These are phyloP conservation scores for Carex scoparia DNA, from an alignment of 176 grass and related monocot genomes.

Conservation along the genomic window DNA sequence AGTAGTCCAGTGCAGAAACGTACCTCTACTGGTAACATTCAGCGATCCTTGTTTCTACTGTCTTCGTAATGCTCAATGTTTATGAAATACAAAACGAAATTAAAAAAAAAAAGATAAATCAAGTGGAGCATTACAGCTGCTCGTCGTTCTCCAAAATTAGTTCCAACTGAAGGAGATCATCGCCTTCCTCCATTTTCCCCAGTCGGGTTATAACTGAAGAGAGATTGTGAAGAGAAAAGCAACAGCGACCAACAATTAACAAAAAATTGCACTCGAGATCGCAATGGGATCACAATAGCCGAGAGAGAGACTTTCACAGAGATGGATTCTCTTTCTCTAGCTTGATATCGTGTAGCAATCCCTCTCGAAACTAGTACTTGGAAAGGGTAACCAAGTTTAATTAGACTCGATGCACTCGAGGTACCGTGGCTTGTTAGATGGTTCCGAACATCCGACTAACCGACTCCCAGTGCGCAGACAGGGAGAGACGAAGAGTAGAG, in stretches of 20 bases:
- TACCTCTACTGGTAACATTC: neutral
- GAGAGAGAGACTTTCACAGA: too few species aligned
- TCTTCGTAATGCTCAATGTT: neutral
- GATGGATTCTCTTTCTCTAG: too few species aligned
- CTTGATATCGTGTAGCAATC: too few species aligned
- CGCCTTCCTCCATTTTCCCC: conserved; percentile 13
- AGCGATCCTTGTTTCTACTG: neutral
- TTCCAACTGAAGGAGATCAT: conserved; percentile 38
- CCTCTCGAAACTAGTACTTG: too few species aligned
- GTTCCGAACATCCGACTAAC: too few species aligned
- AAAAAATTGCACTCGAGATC: too few species aligned
- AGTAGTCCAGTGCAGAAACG: neutral
- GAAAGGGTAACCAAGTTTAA: too few species aligned
- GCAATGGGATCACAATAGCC: too few species aligned
- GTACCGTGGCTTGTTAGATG: too few species aligned
- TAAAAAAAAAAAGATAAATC: neutral
- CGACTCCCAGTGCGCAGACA: too few species aligned
- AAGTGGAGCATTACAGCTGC: conserved; percentile 32
- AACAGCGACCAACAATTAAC: neutral
- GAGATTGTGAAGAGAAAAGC: neutral
- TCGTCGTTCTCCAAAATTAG: conserved; percentile 39
- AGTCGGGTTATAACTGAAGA: neutral
- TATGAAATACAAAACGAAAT: neutral
- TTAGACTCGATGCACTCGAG: too few species aligned
- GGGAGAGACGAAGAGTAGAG: too few species aligned